Evolutionary conservation across 352 stramenopile species (phyloP).

Genomic region (Phytophthora multivora): DNA sequence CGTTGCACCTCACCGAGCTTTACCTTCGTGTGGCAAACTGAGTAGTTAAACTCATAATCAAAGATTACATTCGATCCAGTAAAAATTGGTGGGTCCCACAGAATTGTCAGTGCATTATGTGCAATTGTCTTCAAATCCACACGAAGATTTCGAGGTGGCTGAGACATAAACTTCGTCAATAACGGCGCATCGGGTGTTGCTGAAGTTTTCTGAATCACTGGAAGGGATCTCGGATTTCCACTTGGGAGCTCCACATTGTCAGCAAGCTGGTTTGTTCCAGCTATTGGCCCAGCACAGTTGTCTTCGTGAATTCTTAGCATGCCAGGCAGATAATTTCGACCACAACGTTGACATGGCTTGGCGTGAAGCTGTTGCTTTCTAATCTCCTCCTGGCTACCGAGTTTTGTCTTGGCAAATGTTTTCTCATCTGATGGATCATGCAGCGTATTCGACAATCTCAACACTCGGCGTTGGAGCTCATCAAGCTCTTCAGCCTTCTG

Average conservation of each 20-base stretch:
- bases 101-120: conserved; percentile 51
- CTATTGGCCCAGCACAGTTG: conserved; percentile 25
- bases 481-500: conserved; percentile 53
- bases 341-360: conserved; percentile 39
- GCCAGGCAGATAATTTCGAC: conserved; percentile 36
- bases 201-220: neutral
- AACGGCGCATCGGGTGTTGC: neutral
- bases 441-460: conserved; percentile 47
- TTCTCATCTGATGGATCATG: conserved; percentile 45
- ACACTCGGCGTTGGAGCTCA: conserved; percentile 51
- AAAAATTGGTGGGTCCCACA: conserved; percentile 76
- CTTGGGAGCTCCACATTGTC: conserved; percentile 20
- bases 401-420: conserved; percentile 48
- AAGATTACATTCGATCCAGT: conserved; percentile 67
- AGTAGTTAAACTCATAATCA: conserved; percentile 69
- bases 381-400: conserved; percentile 43
- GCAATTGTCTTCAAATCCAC: conserved; percentile 33
- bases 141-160: conserved; percentile 67
- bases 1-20: conserved; percentile 16
- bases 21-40: conserved; percentile 24
- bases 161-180: conserved; percentile 52
- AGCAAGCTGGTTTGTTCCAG: conserved; percentile 27
- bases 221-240: neutral
- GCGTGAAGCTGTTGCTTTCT: conserved; percentile 33
- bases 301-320: conserved; percentile 37